phyloP scores from a whole-genome alignment of 148 eudicot species.

The Dysphania ambrosioides region DNA sequence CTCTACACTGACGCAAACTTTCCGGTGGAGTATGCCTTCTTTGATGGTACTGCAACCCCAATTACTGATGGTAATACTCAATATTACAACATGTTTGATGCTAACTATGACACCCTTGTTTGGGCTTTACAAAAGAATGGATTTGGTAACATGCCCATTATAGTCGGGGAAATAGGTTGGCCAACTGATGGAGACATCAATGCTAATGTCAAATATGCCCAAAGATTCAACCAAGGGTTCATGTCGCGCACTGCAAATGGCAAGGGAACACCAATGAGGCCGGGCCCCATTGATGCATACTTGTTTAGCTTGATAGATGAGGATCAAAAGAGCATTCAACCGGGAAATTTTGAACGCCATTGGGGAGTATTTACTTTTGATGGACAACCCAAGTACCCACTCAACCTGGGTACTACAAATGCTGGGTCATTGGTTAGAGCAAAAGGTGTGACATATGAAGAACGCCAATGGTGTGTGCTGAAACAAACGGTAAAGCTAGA shows the following conservation, averaged over 20 bases:
- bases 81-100: slow-evolving; percentile 91
- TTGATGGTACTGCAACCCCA: slow-evolving; percentile 66
- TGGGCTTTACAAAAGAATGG: slow-evolving; percentile 85
- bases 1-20: slow-evolving; percentile 61
- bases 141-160: slow-evolving; percentile 64
- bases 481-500: slow-evolving; percentile 53
- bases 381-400: slow-evolving; percentile 63
- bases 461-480: slow-evolving; percentile 74
- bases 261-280: slow-evolving; percentile 85
- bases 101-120: slow-evolving; percentile 78
- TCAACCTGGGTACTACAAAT: slow-evolving; percentile 61
- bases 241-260: slow-evolving; percentile 63
- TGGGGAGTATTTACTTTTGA: slow-evolving; percentile 81
- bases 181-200: slow-evolving; percentile 88
- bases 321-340: slow-evolving; percentile 77
- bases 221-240: slow-evolving; percentile 84
- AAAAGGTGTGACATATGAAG: slow-evolving; percentile 44
- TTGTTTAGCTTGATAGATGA: slow-evolving; percentile 81
- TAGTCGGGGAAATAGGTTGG: slow-evolving; percentile 89
- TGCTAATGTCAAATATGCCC: slow-evolving; percentile 58
- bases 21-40: slow-evolving; percentile 84
- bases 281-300: slow-evolving; percentile 68
- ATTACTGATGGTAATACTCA: slow-evolving; percentile 52
- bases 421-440: slow-evolving; percentile 44
- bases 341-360: slow-evolving; percentile 84